These are phyloP conservation scores for Paxillus rubicundulus DNA, from an alignment of 768 basidiomycete species.

Conservation along the genomic window DNA sequence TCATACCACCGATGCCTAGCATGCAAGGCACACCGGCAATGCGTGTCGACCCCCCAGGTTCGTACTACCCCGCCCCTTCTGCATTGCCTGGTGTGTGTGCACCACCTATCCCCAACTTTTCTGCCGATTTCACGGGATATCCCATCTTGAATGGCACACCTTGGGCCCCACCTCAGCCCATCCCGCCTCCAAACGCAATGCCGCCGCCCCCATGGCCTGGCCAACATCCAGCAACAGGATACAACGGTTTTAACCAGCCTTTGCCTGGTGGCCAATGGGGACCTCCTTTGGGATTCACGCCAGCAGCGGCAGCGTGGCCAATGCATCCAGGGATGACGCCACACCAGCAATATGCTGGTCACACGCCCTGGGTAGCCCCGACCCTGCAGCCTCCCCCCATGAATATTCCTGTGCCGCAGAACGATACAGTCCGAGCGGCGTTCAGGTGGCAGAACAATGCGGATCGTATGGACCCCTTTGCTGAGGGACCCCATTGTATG, in stretches of 20 bases:
- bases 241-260: conserved; percentile 29
- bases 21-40: conserved; percentile 23
- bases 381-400: conserved; percentile 26
- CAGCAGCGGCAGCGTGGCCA: conserved; percentile 27
- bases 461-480: conserved; percentile 35
- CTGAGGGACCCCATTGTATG: conserved; percentile 45
- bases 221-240: conserved; percentile 23
- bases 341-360: conserved; percentile 19
- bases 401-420: conserved; percentile 18
- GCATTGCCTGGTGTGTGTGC: conserved; percentile 25
- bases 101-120: conserved; percentile 9
- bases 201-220: conserved; percentile 19
- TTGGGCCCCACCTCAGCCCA: conserved; percentile 21
- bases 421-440: conserved; percentile 25
- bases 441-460: conserved; percentile 31
- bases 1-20: conserved; percentile 36
- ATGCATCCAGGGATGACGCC: conserved; percentile 25
- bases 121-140: conserved; percentile 34
- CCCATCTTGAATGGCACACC: conserved; percentile 26
- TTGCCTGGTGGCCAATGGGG: conserved; percentile 30
- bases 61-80: conserved; percentile 32
- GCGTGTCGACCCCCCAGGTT: conserved; percentile 28
- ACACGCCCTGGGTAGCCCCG: conserved; percentile 28
- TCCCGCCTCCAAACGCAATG: conserved; percentile 23
- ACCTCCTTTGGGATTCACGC: conserved; percentile 15